These are phyloP conservation scores for Diutina neorugosa DNA, from an alignment of 1,139 yeast genomes.

Conservation along the genomic window DNA sequence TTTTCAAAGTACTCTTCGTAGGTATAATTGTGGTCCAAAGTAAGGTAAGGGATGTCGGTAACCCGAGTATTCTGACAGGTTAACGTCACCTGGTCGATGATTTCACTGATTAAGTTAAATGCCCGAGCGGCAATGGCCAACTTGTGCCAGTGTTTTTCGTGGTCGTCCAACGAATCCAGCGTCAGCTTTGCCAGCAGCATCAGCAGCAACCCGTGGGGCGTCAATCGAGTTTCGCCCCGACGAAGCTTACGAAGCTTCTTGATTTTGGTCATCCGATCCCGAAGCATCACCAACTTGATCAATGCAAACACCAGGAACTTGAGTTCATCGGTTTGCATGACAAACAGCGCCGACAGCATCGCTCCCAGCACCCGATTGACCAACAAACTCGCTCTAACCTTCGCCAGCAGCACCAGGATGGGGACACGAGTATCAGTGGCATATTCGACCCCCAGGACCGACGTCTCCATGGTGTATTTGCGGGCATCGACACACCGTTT, in stretches of 20 bases:
- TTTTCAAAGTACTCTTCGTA: conserved; percentile 16
- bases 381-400: neutral
- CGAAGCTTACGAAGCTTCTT: neutral
- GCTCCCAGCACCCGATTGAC: neutral
- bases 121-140: conserved; percentile 5
- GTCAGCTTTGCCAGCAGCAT: conserved; percentile 8
- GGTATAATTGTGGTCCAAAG: conserved; percentile 16
- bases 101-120: conserved; percentile 10
- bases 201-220: neutral
- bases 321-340: neutral
- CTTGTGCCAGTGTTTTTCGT: neutral
- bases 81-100: conserved; percentile 16
- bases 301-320: neutral
- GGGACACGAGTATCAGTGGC: neutral
- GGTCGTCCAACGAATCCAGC: neutral
- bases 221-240: neutral
- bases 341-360: neutral
- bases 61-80: conserved; percentile 20
- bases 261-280: neutral
- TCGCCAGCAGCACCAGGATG: neutral
- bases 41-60: conserved; percentile 25
- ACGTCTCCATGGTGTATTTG: neutral
- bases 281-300: neutral
- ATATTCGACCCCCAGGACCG: neutral
- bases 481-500: neutral